Evolutionary conservation across 2,329 filamentous ascomycete genomes (phyloP).

Genomic region (Fusarium foetens): DNA sequence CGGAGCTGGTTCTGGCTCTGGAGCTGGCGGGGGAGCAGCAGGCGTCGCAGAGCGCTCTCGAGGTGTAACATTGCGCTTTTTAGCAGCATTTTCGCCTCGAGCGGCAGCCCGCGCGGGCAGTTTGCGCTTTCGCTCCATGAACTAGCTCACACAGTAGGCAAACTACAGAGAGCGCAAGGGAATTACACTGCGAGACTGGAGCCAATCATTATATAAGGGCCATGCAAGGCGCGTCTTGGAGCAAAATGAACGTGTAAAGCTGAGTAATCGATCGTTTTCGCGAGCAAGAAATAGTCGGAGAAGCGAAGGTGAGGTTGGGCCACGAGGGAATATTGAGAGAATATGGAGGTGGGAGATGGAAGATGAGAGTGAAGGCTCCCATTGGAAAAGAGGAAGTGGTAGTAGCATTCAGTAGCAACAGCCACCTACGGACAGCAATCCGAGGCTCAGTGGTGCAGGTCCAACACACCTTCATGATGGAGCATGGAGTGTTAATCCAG

Average conservation of each 20-base stretch:
- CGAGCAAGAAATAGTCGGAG: neutral
- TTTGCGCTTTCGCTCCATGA: constrained; percentile 74
- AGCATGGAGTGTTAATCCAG: constrained; percentile 28
- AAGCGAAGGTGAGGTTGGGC: constrained; percentile 20
- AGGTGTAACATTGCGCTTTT: constrained; percentile 68
- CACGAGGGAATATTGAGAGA: constrained; percentile 8
- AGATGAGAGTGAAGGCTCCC: constrained; percentile 29
- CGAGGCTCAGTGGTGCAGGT: constrained; percentile 34
- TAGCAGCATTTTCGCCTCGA: constrained; percentile 67
- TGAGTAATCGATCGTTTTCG: neutral
- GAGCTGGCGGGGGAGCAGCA: constrained; percentile 50
- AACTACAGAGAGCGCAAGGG: constrained; percentile 20
- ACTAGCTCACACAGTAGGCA: constrained; percentile 22
- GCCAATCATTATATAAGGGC: constrained; percentile 48
- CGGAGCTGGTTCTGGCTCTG: constrained; percentile 38
- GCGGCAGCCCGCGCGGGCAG: constrained; percentile 70
- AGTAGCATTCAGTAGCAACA: constrained; percentile 22
- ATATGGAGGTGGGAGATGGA: constrained; percentile 31
- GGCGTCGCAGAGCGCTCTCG: constrained; percentile 64
- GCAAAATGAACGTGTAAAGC: constrained; percentile 25
- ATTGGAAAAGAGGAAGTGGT: constrained; percentile 35
- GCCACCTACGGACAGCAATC: constrained; percentile 34
- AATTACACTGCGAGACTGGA: constrained; percentile 37
- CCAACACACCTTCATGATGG: constrained; percentile 29
- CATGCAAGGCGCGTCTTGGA: constrained; percentile 44